Evolutionary conservation across 1,139 yeast species (phyloP), one percentile per base, ranked within the genome.

Genomic region (Sugiyamaella castrensis): DNA sequence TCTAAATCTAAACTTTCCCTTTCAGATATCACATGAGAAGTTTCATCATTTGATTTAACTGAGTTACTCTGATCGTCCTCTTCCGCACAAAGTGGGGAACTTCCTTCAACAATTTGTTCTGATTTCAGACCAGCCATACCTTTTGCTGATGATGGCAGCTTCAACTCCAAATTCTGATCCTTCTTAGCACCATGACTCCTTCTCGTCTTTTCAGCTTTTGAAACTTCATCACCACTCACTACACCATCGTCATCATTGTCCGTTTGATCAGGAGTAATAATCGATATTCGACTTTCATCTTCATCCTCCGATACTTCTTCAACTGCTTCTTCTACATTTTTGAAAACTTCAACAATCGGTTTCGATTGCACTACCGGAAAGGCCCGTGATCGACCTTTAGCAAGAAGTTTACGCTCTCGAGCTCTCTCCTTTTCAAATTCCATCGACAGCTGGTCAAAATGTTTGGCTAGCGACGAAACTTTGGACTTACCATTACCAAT

Each of bases 351-450:
- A 28, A 91, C 98, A 50, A 87, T 85, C 0, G 98, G 98, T 53
- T 79, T 82, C 4, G 95, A 83, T 2, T 82, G 80, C 26, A 84
- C 82, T 50, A 88, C 80, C 1, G 94, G 92, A 32, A 77, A 73
- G 0, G 96, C 95, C 47, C 84, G 77, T 55, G 82, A 84, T 52
- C 86, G 79, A 52, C 80, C 79, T 26, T 76, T 78, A 32, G 75
- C 74, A 47, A 85, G 64, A 56, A 84, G 80, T 52, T 76, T 73
- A 54, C 91, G 75, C 63, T 89, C 97, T 48, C 77, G 71, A 55
- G 89, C 95, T 61, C 98, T 79, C 62, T 91, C 95, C 58, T 82
- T 77, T 61, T 87, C 94, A 65, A 92, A 91, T 63, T 92, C 98
- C 59, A 77, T 74, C 0, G 96, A 87, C 13, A 87, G 72, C 51